Conservation (phyloP, 1,284 basidiomycete species). For the Ganoderma lingzhi region DNA sequence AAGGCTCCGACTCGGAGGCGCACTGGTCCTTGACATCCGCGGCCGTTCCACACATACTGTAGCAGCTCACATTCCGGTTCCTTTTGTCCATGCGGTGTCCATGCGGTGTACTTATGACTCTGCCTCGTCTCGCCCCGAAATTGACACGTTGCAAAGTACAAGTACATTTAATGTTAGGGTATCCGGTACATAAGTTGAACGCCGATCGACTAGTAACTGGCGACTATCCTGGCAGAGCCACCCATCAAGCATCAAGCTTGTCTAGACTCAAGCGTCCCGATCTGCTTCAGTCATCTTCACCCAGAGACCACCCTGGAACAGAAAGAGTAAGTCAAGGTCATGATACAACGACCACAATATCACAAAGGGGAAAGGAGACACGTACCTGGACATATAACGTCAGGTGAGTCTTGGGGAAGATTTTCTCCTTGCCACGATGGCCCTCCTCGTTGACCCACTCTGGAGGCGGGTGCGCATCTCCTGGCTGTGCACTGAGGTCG, state of each 20-base stretch:
- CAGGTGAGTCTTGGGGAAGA: conserved; percentile 30
- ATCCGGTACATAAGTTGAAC: background rate
- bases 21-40: background rate
- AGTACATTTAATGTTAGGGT: background rate
- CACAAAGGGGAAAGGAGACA: background rate
- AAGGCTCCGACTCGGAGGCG: background rate
- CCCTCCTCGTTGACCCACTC: conserved; percentile 31
- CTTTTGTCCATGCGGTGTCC: background rate
- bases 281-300: conserved; percentile 38
- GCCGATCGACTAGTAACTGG: background rate
- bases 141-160: background rate
- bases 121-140: background rate
- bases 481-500: conserved; percentile 36
- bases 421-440: conserved; percentile 28
- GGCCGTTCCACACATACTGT: background rate
- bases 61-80: background rate
- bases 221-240: background rate
- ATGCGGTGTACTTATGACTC: background rate
- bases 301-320: conserved; percentile 39
- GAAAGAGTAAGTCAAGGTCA: background rate
- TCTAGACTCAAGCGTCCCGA: background rate
- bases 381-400: conserved; percentile 30
- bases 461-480: conserved; percentile 25
- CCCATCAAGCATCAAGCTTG: background rate
- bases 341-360: background rate